These are phyloP conservation scores for Globisporangium megalacanthum DNA, from an alignment of 352 stramenopile species.

Conservation along the genomic window DNA sequence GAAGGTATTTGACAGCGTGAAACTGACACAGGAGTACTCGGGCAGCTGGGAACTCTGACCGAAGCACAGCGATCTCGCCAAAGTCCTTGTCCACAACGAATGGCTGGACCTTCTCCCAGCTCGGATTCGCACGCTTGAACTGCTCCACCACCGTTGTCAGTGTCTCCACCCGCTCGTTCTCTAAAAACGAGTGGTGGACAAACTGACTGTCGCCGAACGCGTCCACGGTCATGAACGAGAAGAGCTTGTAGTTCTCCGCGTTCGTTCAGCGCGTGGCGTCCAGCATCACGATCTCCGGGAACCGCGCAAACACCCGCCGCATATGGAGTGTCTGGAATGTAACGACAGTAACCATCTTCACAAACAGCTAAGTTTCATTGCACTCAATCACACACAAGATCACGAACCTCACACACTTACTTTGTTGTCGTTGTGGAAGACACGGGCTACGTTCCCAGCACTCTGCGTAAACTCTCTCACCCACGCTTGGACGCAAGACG, in stretches of 20 bases:
- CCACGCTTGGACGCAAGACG: not conserved
- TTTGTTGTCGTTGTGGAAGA: not conserved
- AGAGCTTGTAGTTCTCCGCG: not conserved
- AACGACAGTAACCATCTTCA: not conserved
- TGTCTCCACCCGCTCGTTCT: not conserved
- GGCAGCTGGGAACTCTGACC: constrained; percentile 6
- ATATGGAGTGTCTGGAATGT: not conserved
- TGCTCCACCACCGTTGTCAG: not conserved
- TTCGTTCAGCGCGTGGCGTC: not conserved
- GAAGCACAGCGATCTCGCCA: constrained; percentile 12
- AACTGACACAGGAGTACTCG: constrained; percentile 14
- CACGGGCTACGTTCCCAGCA: not conserved
- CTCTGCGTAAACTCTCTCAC: not conserved
- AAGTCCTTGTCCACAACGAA: constrained; percentile 23
- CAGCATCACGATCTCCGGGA: not conserved
- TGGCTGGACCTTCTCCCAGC: constrained; percentile 2
- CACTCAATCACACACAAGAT: not conserved
- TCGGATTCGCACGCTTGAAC: constrained; percentile 15
- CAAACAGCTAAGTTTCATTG: not conserved
- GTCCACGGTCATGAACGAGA: not conserved
- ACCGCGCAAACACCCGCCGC: not conserved
- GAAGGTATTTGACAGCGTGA: constrained; percentile 12
- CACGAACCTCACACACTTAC: not conserved
- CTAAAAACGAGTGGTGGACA: not conserved
- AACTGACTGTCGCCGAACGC: not conserved